Base-by-base conservation (phyloP, 2,329 filamentous ascomycete species). In the Colletotrichum gigasporum region DNA sequence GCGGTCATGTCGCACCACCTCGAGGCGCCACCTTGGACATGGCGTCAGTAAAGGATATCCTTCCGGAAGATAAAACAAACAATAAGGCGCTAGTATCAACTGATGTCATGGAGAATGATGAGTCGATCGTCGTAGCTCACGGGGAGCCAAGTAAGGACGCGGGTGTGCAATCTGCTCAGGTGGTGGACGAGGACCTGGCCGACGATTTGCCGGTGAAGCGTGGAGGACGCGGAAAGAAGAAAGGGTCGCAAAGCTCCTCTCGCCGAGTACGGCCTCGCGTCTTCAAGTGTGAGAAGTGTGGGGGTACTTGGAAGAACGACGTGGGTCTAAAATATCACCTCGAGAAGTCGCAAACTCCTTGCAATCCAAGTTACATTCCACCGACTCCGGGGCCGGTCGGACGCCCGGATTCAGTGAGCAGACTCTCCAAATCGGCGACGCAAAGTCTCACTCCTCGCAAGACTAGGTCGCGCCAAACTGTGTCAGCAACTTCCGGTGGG, bases 311-410 rank as follows among this genome's bases (percentile, higher is more conserved):
- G 85, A 87, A 87, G 71, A 88, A 88, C 53, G 78, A 84, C 32
- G 76, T 85, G 45, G 86, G 86, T 0, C 75, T 88, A 14, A 85
- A 87, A 52, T 89, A 89, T 69, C 86, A 89, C 66, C 73, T 83
- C 12, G 82, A 82, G 32, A 88, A 87, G 68, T 84, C 86, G 1
- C 78, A 78, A 63, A 83, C 83, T 3, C 20, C 78, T 12, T 89
- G 86, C 69, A 89, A 89, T 67, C 81, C 85, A 2, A 71, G 72
- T 58, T 83, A 77, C 48, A 72, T 78, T 14, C 73, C 78, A 22
- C 69, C 71, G 9, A 48, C 72, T 9, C 55, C 55, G 1, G 50
- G 41, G 5, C 39, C 56, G 18, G 28, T 32, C 4, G 47, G 41
- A 30, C 30, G 39, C 16, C 32, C 58, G 16, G 50, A 53, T 5